Evolutionary conservation across 371 early-diverging fungal species (phyloP).

Genomic region (Furculomyces boomerangus): DNA sequence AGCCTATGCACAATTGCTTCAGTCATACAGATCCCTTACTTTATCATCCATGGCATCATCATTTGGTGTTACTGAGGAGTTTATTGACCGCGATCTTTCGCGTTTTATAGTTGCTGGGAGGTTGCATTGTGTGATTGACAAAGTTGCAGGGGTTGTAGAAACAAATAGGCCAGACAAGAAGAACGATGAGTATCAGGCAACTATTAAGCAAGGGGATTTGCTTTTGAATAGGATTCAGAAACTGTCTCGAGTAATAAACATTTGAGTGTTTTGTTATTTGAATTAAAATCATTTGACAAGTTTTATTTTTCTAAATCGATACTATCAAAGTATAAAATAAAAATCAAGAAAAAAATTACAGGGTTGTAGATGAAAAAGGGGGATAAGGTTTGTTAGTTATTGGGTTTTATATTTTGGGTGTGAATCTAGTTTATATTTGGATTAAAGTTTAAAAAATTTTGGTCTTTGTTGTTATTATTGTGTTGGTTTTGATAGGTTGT

Average conservation of each 20-base stretch:
- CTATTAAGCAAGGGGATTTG: slow-evolving; percentile 92
- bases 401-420: no score
- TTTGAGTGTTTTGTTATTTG: slow-evolving; percentile 5
- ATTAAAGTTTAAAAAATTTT: no score
- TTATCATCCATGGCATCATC: slow-evolving; percentile 90
- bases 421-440: no score
- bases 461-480: no score
- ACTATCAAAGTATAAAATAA: no score
- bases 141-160: slow-evolving; percentile 92
- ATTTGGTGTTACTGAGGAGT: slow-evolving; percentile 92
- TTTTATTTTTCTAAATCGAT: no score
- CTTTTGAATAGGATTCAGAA: slow-evolving; percentile 92
- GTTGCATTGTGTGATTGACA: slow-evolving; percentile 96
- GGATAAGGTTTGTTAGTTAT: no score
- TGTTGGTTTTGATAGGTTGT: no score
- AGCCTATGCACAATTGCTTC: slow-evolving; percentile 92
- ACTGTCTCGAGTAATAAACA: slow-evolving; percentile 71
- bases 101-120: slow-evolving; percentile 93
- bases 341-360: no score
- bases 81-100: slow-evolving; percentile 90
- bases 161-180: slow-evolving; percentile 92
- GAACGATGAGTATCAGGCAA: slow-evolving; percentile 88
- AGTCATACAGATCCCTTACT: slow-evolving; percentile 91
- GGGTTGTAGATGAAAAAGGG: no score
- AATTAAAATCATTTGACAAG: no score